Conservation (phyloP, 2,329 filamentous ascomycete genomes). For the Ophiosphaerella korrae region DNA sequence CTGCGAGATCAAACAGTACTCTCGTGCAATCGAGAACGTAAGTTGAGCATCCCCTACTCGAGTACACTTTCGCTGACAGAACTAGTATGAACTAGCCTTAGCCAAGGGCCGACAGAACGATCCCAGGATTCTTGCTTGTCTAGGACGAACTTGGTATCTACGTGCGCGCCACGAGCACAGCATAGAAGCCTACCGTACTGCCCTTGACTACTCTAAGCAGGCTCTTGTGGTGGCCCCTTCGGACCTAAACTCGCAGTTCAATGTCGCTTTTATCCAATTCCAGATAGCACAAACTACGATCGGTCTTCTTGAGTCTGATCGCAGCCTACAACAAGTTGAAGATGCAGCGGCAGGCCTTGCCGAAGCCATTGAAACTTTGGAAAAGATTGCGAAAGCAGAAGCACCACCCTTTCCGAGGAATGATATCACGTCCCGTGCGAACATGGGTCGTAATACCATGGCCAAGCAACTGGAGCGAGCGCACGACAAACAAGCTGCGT, state of each 20-base stretch:
- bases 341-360: slow-evolving; percentile 81
- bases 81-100: slow-evolving; percentile 80
- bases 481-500: slow-evolving; percentile 82
- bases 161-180: slow-evolving; percentile 74
- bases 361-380: slow-evolving; percentile 76
- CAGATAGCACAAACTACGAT: slow-evolving; percentile 86
- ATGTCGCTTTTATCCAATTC: slow-evolving; percentile 96
- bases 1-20: slow-evolving; percentile 86
- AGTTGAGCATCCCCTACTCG: slow-evolving; percentile 25
- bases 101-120: slow-evolving; percentile 80
- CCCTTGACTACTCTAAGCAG: slow-evolving; percentile 67
- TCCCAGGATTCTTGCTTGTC: slow-evolving; percentile 78
- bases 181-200: slow-evolving; percentile 65
- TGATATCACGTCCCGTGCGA: slow-evolving; percentile 92
- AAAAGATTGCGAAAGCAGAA: slow-evolving; percentile 63
- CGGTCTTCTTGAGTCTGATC: slow-evolving; percentile 73
- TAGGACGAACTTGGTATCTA: slow-evolving; percentile 85
- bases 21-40: slow-evolving; percentile 84
- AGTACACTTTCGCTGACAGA: slow-evolving; percentile 16
- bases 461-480: slow-evolving; percentile 88
- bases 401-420: slow-evolving; percentile 85
- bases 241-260: slow-evolving; percentile 92
- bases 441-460: slow-evolving; percentile 96
- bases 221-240: slow-evolving; percentile 80
- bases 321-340: slow-evolving; percentile 79